These are phyloP conservation scores for Nepenthes mirabilis DNA, from an alignment of 148 eudicot species.

Conservation along the genomic window DNA sequence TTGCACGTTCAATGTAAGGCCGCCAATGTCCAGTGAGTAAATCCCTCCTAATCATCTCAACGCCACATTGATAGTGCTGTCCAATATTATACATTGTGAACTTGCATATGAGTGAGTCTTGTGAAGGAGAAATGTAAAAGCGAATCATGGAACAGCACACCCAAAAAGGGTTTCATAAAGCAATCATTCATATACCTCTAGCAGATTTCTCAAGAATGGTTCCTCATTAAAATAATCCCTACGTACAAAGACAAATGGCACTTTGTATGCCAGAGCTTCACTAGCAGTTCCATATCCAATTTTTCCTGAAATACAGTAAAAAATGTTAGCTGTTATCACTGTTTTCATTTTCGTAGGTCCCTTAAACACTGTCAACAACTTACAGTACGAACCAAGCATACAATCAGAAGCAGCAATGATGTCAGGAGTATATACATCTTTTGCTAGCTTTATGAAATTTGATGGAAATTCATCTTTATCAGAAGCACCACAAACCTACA, in stretches of 20 bases:
- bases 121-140: conserved; percentile 1
- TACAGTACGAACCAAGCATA: conserved; percentile 79
- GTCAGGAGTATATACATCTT: conserved; percentile 89
- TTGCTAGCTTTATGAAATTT: conserved; percentile 68
- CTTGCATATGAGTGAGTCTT: background rate
- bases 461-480: conserved; percentile 67
- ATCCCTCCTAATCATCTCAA: conserved; percentile 98
- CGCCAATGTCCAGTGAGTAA: conserved; percentile 93
- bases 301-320: conserved; percentile 53
- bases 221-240: conserved; percentile 98
- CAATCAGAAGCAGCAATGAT: conserved; percentile 96
- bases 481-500: conserved; percentile 90
- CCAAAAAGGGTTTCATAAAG: background rate
- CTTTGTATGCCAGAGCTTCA: conserved; percentile 90
- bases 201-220: conserved; percentile 89
- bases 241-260: conserved; percentile 96
- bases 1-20: conserved; percentile 92
- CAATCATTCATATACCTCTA: conserved; percentile 47
- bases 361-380: conserved; percentile 4
- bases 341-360: background rate
- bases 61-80: conserved; percentile 84
- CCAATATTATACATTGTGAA: conserved; percentile 6
- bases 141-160: conserved; percentile 1
- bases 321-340: conserved; percentile 6
- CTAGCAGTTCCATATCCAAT: conserved; percentile 98